Evolutionary conservation across 176 grass and related monocot genomes (phyloP).

Genomic region (Guadua angustifolia): DNA sequence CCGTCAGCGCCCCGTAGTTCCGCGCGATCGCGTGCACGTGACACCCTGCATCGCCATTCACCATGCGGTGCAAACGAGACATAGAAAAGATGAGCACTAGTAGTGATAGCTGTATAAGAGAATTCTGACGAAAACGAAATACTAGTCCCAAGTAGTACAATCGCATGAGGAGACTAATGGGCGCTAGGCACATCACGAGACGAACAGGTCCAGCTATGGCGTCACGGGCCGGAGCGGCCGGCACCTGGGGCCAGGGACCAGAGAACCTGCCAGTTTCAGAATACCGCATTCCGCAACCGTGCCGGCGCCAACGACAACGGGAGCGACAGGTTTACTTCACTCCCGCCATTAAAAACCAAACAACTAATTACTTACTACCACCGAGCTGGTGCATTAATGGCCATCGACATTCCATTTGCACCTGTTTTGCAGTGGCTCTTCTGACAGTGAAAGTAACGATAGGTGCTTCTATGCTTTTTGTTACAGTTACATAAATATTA

Average conservation of each 20-base stretch:
- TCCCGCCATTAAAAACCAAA: not conserved
- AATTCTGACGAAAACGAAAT: not conserved
- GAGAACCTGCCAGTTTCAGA: conserved; percentile 22
- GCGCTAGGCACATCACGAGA: not conserved
- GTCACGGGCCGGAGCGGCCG: conserved; percentile 39
- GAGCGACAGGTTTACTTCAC: not conserved
- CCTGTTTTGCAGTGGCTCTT: not conserved
- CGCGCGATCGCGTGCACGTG: conserved; percentile 84
- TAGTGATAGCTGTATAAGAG: too few relatives aligned
- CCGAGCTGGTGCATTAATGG: not conserved
- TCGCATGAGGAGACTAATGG: not conserved
- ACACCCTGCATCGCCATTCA: conserved; percentile 45
- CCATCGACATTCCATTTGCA: conserved; percentile 41
- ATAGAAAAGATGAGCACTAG: not conserved
- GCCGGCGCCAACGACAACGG: conserved; percentile 40
- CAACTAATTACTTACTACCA: not conserved
- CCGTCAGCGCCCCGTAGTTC: conserved; percentile 84
- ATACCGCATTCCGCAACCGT: conserved; percentile 9
- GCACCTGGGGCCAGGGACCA: conserved; percentile 37
- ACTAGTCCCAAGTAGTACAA: not conserved
- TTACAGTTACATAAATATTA: too few relatives aligned
- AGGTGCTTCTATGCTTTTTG: too few relatives aligned
- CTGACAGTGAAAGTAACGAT: not conserved
- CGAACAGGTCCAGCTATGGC: not conserved
- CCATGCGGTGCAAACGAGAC: not conserved